Percentiles rank a stretch among this genome's conserved stretches.
These are phyloP conservation scores for Picochlorum sp. DNA, from an alignment of 139 green algal species.

Conservation along the genomic window DNA sequence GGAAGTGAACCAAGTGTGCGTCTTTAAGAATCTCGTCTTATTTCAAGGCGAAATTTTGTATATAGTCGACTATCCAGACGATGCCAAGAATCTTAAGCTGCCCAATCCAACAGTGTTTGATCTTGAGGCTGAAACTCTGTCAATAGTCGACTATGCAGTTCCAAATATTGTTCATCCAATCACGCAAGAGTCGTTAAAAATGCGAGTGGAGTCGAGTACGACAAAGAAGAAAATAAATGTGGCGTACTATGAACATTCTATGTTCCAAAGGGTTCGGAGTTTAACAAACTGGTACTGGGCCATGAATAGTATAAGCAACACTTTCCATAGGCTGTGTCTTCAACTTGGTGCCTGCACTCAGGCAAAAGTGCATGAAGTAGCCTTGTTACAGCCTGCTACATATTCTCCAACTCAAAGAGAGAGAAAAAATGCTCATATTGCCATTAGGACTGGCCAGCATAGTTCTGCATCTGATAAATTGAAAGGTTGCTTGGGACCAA, in stretches of 20 bases:
- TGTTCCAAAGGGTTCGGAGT: conserved; percentile 6
- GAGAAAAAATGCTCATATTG: conserved; percentile 3
- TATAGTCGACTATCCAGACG: background rate
- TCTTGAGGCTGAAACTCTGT: background rate
- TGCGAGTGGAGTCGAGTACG: background rate
- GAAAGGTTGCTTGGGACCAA: conserved; percentile 5
- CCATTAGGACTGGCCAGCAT: conserved; percentile 3
- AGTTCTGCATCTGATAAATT: background rate
- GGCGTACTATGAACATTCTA: conserved; percentile 6
- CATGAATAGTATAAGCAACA: conserved; percentile 6
- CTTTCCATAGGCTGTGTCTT: conserved; percentile 7
- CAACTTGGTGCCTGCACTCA: conserved; percentile 1
- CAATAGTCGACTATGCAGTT: background rate
- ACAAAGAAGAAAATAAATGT: background rate
- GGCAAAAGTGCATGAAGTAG: background rate
- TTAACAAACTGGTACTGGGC: conserved; percentile 15
- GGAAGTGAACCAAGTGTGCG: conserved; percentile 1
- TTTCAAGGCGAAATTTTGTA: conserved; percentile 8
- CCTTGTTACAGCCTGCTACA: conserved; percentile 8
- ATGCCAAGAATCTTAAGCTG: background rate
- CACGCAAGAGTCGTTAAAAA: background rate
- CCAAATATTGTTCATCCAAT: conserved; percentile 2
- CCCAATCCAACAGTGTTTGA: conserved; percentile 9
- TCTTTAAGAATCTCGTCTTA: conserved; percentile 7
- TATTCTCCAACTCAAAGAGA: background rate